Conservation (phyloP, 768 basidiomycete species). For the Amanita fuliginea region DNA sequence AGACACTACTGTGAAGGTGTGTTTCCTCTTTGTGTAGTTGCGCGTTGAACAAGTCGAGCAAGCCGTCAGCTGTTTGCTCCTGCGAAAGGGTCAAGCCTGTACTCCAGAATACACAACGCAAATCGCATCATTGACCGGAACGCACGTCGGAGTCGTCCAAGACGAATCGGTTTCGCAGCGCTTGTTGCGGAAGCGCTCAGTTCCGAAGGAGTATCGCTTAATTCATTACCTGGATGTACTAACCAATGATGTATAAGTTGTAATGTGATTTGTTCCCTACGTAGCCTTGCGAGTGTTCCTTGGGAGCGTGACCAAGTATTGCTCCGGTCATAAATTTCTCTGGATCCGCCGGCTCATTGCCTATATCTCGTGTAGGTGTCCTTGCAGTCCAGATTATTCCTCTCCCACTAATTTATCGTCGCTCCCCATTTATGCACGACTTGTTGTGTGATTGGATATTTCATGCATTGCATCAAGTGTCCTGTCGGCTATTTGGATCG, state of each 20-base stretch:
- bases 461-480: background rate
- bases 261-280: slow-evolving; percentile 1
- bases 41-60: slow-evolving; percentile 3
- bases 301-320: background rate
- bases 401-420: background rate
- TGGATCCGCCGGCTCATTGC: background rate
- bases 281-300: background rate
- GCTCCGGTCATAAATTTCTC: too few species aligned
- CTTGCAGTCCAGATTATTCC: background rate
- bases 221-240: slow-evolving; percentile 2
- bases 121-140: slow-evolving; percentile 50
- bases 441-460: slow-evolving; percentile 4
- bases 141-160: slow-evolving; percentile 21
- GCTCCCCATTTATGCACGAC: background rate
- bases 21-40: slow-evolving; percentile 4
- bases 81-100: slow-evolving; percentile 29
- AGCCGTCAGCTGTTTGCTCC: slow-evolving; percentile 57
- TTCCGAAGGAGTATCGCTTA: background rate
- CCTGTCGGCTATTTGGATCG: slow-evolving; percentile 4
- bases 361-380: background rate
- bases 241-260: slow-evolving; percentile 2
- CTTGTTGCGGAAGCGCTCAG: slow-evolving; percentile 13
- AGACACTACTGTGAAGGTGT: slow-evolving; percentile 74
- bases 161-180: slow-evolving; percentile 16
- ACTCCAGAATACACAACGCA: slow-evolving; percentile 44